A percentile compares a stretch with the other conserved stretches of the same genome.
Conservation (phyloP, 179 eudicot genomes). For the Drosera spatulata region DNA sequence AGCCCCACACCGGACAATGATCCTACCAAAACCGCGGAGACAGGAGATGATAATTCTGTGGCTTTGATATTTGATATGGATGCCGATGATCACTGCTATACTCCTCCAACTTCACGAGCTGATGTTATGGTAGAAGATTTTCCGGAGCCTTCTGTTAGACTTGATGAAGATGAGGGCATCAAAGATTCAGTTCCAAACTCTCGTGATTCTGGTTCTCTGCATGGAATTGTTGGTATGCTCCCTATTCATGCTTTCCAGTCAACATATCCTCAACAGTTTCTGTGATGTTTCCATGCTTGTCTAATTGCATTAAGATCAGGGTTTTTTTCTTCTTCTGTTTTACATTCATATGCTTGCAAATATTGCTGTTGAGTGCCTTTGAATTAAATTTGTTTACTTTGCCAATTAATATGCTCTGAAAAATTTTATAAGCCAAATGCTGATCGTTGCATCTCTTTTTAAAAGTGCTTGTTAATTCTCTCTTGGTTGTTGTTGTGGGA, state of each 20-base stretch:
- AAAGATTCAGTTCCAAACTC: slow-evolving; percentile 23
- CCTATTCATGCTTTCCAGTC: neutral
- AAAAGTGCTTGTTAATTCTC: too few relatives aligned
- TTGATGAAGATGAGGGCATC: slow-evolving; percentile 17
- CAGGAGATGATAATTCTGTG: slow-evolving; percentile 24
- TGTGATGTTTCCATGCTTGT: too few relatives aligned
- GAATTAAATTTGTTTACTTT: too few relatives aligned
- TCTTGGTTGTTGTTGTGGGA: too few relatives aligned
- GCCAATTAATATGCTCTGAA: too few relatives aligned
- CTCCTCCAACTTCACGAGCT: slow-evolving; percentile 43
- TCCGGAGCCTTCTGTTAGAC: slow-evolving; percentile 23
- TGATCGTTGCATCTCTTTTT: too few relatives aligned
- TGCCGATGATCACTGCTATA: slow-evolving; percentile 37
- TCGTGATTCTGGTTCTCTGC: slow-evolving; percentile 19
- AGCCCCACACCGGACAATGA: slow-evolving; percentile 12
- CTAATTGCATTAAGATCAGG: too few relatives aligned
- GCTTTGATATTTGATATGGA: slow-evolving; percentile 51
- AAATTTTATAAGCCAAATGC: too few relatives aligned
- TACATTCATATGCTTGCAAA: too few relatives aligned
- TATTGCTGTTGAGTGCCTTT: too few relatives aligned
- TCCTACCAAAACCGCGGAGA: slow-evolving; percentile 30
- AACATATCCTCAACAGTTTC: too few relatives aligned
- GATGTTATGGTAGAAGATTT: slow-evolving; percentile 31
- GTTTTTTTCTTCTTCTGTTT: too few relatives aligned
- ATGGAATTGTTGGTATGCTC: slow-evolving; percentile 49